Conservation (phyloP, 306 rosid genomes). For the Cicer bijugum region DNA sequence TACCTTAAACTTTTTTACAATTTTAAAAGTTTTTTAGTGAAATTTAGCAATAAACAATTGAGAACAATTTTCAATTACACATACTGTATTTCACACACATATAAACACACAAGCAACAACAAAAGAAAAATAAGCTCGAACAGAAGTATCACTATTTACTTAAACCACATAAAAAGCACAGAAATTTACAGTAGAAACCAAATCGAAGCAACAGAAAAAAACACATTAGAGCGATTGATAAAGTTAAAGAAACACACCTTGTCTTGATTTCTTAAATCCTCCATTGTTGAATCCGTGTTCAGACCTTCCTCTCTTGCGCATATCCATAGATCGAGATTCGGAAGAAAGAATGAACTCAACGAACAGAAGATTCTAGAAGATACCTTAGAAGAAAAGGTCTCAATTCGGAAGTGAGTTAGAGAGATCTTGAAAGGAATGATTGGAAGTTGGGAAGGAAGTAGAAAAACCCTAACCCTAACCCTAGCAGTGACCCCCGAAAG, state of each 20-base stretch:
- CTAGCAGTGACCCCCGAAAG: slow-evolving; percentile 36
- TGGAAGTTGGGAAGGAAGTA: not conserved
- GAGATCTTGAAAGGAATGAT: not conserved
- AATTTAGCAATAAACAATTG: not conserved
- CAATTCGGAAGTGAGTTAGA: slow-evolving; percentile 5
- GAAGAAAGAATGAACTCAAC: not conserved
- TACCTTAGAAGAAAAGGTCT: not conserved
- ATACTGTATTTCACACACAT: not conserved
- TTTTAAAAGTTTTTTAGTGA: not conserved
- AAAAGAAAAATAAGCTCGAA: not conserved
- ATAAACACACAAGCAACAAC: not conserved
- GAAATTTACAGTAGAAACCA: slow-evolving; percentile 2
- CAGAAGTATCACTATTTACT: not conserved
- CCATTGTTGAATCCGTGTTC: slow-evolving; percentile 63
- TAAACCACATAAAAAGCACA: slow-evolving; percentile 9
- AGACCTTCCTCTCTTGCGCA: slow-evolving; percentile 73
- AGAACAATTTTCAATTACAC: not conserved
- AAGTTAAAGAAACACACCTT: slow-evolving; percentile 49
- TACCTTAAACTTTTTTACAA: not conserved
- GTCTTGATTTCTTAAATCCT: slow-evolving; percentile 66
- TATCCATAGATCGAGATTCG: slow-evolving; percentile 71
- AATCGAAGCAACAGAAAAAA: not conserved
- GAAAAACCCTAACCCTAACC: slow-evolving; percentile 49
- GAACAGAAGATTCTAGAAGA: not conserved
- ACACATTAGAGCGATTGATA: not conserved